Conservation (phyloP, 2,329 filamentous ascomycete species). For the Hymenoscyphus repandus region DNA sequence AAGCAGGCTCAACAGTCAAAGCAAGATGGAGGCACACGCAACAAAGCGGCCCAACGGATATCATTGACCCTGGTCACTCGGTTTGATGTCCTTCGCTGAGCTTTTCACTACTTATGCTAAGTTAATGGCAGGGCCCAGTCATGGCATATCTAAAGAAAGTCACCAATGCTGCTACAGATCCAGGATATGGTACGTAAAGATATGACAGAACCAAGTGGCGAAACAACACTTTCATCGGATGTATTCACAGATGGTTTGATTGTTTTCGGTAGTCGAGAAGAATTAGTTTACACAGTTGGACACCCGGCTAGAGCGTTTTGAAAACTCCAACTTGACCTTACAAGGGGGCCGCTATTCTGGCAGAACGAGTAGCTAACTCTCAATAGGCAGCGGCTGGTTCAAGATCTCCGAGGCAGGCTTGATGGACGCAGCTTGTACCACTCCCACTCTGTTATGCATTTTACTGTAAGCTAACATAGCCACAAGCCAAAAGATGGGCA, state of each 20-base stretch:
- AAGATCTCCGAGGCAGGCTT: constrained; percentile 51
- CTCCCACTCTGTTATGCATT: constrained; percentile 25
- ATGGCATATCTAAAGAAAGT: constrained; percentile 41
- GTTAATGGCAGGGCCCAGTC: constrained; percentile 31
- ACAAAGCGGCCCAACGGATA: constrained; percentile 40
- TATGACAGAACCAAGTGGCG: not conserved
- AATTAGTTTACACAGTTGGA: too few relatives aligned
- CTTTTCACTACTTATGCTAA: not conserved
- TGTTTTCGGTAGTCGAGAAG: too few relatives aligned
- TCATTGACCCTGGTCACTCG: constrained; percentile 49
- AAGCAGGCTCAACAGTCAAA: constrained; percentile 44
- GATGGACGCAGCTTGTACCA: constrained; percentile 40
- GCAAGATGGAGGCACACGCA: constrained; percentile 51
- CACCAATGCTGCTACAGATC: constrained; percentile 31
- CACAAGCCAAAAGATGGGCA: constrained; percentile 12
- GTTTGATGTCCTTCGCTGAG: constrained; percentile 27
- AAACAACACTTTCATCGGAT: not conserved
- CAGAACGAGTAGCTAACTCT: not conserved
- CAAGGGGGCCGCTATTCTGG: too few relatives aligned
- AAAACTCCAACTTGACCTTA: too few relatives aligned
- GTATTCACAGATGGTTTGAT: not conserved
- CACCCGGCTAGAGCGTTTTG: too few relatives aligned
- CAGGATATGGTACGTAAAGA: constrained; percentile 16
- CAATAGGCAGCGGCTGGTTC: constrained; percentile 17
- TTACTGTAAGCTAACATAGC: not conserved